A percentile compares a stretch with the other conserved stretches of the same genome.
phyloP scores from a whole-genome alignment of 2,329 filamentous ascomycete species.

The Emergomyces africanus region DNA sequence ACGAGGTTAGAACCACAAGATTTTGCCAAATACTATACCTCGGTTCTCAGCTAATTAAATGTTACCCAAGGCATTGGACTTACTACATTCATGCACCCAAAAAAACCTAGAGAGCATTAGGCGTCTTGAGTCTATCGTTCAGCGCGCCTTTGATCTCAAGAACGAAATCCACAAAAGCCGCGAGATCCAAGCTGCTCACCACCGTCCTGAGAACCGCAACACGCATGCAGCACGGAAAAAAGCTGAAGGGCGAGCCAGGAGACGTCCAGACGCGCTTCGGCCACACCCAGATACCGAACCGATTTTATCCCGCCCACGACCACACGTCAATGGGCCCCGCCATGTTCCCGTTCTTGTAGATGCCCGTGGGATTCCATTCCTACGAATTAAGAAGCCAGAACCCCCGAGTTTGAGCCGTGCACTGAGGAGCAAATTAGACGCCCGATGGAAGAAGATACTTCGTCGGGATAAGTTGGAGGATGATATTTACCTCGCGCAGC shows the following conservation, averaged over 20 bases:
- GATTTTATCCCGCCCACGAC: constrained; percentile 24
- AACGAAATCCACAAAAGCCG: constrained; percentile 13
- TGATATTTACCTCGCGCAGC: constrained; percentile 22
- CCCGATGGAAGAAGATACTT: constrained; percentile 22
- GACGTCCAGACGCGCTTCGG: constrained; percentile 16
- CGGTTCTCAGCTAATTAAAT: neutral
- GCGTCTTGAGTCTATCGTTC: constrained; percentile 17
- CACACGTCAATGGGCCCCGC: constrained; percentile 24
- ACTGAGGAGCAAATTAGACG: constrained; percentile 23
- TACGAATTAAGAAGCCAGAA: constrained; percentile 34
- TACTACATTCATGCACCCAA: constrained; percentile 22
- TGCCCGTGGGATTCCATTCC: constrained; percentile 30
- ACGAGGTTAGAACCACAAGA: constrained; percentile 20
- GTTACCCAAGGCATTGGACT: constrained; percentile 24
- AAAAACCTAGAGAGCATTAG: constrained; percentile 16
- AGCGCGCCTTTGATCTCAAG: constrained; percentile 14
- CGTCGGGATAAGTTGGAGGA: constrained; percentile 20
- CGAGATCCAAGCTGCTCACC: constrained; percentile 10
- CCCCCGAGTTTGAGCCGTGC: constrained; percentile 27
- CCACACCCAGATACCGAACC: constrained; percentile 23
- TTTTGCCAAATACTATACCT: neutral
- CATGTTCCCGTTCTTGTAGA: constrained; percentile 29
- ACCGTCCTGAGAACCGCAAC: constrained; percentile 6
- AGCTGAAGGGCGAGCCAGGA: constrained; percentile 16
- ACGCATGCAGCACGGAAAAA: constrained; percentile 12